Percentiles rank a stretch among this genome's conserved stretches.
phyloP scores from a whole-genome alignment of 768 basidiomycete genomes.

The Albatrellus ellisii region DNA sequence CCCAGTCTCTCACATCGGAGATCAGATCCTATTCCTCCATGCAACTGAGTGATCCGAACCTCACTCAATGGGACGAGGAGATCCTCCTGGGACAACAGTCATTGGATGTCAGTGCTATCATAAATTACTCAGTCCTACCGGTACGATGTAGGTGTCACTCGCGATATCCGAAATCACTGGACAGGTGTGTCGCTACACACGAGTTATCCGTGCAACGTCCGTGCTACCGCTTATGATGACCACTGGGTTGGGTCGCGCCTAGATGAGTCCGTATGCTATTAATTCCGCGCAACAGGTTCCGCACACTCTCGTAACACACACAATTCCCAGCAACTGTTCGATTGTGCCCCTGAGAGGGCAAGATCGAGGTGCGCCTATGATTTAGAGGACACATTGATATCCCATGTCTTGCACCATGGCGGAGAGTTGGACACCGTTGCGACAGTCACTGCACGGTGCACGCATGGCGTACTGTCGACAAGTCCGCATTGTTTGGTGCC shows the following conservation, averaged over 20 bases:
- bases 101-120: not conserved
- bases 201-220: slow-evolving; percentile 25
- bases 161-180: too few species aligned
- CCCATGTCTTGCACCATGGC: slow-evolving; percentile 36
- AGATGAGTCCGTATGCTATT: not conserved
- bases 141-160: slow-evolving; percentile 38
- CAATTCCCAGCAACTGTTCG: slow-evolving; percentile 33
- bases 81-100: slow-evolving; percentile 22
- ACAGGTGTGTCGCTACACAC: slow-evolving; percentile 31
- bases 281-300: not conserved
- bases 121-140: not conserved
- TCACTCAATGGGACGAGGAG: slow-evolving; percentile 44
- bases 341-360: not conserved
- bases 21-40: slow-evolving; percentile 32
- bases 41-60: slow-evolving; percentile 13
- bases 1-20: slow-evolving; percentile 41
- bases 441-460: slow-evolving; percentile 20
- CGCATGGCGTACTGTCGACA: not conserved
- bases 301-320: slow-evolving; percentile 38
- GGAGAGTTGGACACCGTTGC: slow-evolving; percentile 29
- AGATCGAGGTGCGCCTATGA: not conserved
- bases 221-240: slow-evolving; percentile 22
- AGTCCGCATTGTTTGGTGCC: not conserved
- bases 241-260: slow-evolving; percentile 2
- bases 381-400: slow-evolving; percentile 25